Percentiles rank a stretch among this genome's conserved stretches.
phyloP scores from a whole-genome alignment of 73 alveolate species.

The Paramecium primaurelia region DNA sequence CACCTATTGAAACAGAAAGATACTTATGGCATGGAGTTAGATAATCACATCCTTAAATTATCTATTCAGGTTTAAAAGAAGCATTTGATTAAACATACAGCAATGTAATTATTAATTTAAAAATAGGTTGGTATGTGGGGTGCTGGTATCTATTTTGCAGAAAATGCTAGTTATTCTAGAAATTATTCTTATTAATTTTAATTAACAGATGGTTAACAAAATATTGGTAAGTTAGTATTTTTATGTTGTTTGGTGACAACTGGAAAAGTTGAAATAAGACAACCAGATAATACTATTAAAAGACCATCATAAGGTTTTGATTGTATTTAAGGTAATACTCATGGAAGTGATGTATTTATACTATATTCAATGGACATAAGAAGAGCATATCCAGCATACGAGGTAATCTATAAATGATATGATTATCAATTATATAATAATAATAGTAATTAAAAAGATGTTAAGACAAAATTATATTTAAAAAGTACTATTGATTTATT shows the following conservation, averaged over 20 bases:
- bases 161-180: conserved; percentile 9
- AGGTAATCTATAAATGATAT: not conserved
- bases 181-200: not conserved
- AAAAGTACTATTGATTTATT: not conserved
- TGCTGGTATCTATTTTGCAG: conserved; percentile 48
- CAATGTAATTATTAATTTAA: not conserved
- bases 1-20: not conserved
- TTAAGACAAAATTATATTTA: not conserved
- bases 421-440: not conserved
- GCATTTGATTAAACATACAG: conserved; percentile 28
- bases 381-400: conserved; percentile 54
- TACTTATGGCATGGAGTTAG: conserved; percentile 47
- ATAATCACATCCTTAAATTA: not conserved
- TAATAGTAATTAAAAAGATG: not conserved
- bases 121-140: conserved; percentile 37
- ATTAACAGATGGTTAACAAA: not conserved
- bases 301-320: conserved; percentile 7
- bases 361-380: conserved; percentile 18
- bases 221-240: conserved; percentile 5
- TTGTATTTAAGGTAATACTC: not conserved
- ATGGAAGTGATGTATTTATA: conserved; percentile 6
- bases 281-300: not conserved
- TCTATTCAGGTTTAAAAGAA: not conserved
- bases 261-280: not conserved
- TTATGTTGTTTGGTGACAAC: conserved; percentile 16